Evolutionary conservation across 1,284 basidiomycete genomes (phyloP).

Genomic region (Caloboletus inedulis): DNA sequence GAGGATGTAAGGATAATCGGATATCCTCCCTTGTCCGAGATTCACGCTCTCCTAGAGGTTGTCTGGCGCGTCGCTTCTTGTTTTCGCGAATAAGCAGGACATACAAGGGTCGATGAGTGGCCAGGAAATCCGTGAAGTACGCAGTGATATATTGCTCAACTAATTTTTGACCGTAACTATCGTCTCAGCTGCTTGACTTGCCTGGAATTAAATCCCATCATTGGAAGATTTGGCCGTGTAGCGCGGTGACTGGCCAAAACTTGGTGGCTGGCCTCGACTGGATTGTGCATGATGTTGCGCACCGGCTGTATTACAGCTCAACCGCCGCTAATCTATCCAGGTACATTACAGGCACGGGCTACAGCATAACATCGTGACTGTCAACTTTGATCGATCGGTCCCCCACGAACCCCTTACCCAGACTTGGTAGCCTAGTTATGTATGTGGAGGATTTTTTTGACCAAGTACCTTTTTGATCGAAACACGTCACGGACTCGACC

Average conservation of each 20-base stretch:
- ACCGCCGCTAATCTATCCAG: slow-evolving; percentile 13
- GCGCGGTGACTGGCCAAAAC: slow-evolving; percentile 86
- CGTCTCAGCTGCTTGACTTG: slow-evolving; percentile 69
- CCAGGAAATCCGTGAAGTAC: slow-evolving; percentile 78
- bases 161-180: slow-evolving; percentile 10
- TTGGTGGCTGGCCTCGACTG: slow-evolving; percentile 87
- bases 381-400: not conserved
- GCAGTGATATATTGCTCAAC: slow-evolving; percentile 29
- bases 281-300: slow-evolving; percentile 90
- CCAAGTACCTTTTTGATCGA: slow-evolving; percentile 10
- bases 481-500: slow-evolving; percentile 8
- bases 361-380: not conserved
- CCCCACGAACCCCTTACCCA: slow-evolving; percentile 13
- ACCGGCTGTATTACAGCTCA: slow-evolving; percentile 66
- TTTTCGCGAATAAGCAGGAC: slow-evolving; percentile 99
- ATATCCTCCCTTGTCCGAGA: slow-evolving; percentile 15
- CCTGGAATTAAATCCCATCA: slow-evolving; percentile 78
- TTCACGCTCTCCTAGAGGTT: slow-evolving; percentile 59
- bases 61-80: slow-evolving; percentile 89
- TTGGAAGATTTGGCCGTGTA: slow-evolving; percentile 91
- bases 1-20: slow-evolving; percentile 74
- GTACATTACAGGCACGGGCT: not conserved
- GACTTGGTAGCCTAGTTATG: slow-evolving; percentile 3
- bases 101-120: slow-evolving; percentile 83
- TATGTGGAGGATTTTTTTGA: slow-evolving; percentile 4